phyloP scores from a whole-genome alignment of 345 rosid genomes.

The Citrus trifoliata region DNA sequence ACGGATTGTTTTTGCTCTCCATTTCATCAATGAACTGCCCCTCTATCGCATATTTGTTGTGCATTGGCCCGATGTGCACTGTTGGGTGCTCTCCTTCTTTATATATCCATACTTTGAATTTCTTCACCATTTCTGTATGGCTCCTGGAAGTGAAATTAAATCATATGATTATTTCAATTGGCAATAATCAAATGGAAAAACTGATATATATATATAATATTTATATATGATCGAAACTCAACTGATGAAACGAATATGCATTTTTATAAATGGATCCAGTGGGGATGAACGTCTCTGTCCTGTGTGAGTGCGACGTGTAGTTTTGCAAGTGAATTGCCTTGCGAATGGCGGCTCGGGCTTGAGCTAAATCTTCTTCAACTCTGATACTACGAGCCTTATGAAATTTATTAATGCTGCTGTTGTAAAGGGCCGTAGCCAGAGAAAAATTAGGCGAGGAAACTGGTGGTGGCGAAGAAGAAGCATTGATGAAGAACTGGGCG shows the following conservation, averaged over 20 bases:
- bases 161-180: too few relatives aligned
- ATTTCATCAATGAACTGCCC: constrained; percentile 59
- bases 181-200: too few relatives aligned
- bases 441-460: constrained; percentile 8
- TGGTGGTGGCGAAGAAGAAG: constrained; percentile 9
- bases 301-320: constrained; percentile 42
- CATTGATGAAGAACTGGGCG: neutral
- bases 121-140: constrained; percentile 51
- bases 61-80: constrained; percentile 41
- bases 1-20: constrained; percentile 26
- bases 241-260: constrained; percentile 72
- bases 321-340: constrained; percentile 39
- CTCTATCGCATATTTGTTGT: constrained; percentile 40
- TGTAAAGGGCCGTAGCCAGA: constrained; percentile 10
- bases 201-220: too few relatives aligned
- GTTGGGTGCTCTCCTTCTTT: constrained; percentile 47
- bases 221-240: constrained; percentile 19
- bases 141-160: constrained; percentile 24
- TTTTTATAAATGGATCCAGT: constrained; percentile 59
- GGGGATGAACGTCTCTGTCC: constrained; percentile 40
- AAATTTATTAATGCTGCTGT: neutral
- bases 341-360: constrained; percentile 38
- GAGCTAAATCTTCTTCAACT: constrained; percentile 40
- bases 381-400: neutral
- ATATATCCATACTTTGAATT: constrained; percentile 52